phyloP scores from a whole-genome alignment of 2,329 filamentous ascomycete species.

The Apiospora hydei region DNA sequence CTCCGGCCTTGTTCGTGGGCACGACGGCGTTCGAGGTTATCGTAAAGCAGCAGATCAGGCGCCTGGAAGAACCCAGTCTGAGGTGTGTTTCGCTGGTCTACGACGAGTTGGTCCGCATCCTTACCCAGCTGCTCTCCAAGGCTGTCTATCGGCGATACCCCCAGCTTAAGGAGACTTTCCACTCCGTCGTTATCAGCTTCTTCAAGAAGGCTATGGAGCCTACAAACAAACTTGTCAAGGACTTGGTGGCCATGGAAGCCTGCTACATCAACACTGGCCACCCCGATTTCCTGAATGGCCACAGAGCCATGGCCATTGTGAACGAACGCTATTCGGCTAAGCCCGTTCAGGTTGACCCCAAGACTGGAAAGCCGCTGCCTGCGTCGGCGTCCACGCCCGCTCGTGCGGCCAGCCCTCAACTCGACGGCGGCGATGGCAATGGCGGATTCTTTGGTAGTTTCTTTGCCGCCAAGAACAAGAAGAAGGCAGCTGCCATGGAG shows the following conservation, averaged over 20 bases:
- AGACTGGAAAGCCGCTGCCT: conserved; percentile 94
- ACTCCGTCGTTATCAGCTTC: conserved; percentile 88
- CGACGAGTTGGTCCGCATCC: conserved; percentile 94
- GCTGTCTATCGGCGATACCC: conserved; percentile 92
- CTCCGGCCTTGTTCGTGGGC: conserved; percentile 94
- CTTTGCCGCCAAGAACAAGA: conserved; percentile 99
- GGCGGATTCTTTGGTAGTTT: conserved; percentile 97
- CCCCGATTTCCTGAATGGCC: conserved; percentile 96
- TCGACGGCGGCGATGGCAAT: conserved; percentile 62
- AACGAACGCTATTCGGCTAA: conserved; percentile 89
- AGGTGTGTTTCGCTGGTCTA: conserved; percentile 98
- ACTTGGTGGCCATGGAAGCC: conserved; percentile 93
- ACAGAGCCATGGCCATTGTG: conserved; percentile 97
- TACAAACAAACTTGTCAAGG: conserved; percentile 94
- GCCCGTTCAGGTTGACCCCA: conserved; percentile 95
- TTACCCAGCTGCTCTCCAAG: conserved; percentile 88
- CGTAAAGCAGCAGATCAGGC: conserved; percentile 98
- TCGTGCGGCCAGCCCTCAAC: conserved; percentile 77
- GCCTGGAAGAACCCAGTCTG: conserved; percentile 92
- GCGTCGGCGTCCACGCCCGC: conserved; percentile 68
- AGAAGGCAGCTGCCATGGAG: conserved; percentile 99
- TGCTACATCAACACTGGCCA: conserved; percentile 99
- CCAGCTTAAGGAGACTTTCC: conserved; percentile 95
- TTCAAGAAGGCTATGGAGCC: conserved; percentile 99
- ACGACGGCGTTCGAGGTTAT: conserved; percentile 99